Evolutionary conservation across 2,329 filamentous ascomycete species (phyloP), one percentile per base, ranked within the genome.

Genomic region (Coniochaeta ligniaria): DNA sequence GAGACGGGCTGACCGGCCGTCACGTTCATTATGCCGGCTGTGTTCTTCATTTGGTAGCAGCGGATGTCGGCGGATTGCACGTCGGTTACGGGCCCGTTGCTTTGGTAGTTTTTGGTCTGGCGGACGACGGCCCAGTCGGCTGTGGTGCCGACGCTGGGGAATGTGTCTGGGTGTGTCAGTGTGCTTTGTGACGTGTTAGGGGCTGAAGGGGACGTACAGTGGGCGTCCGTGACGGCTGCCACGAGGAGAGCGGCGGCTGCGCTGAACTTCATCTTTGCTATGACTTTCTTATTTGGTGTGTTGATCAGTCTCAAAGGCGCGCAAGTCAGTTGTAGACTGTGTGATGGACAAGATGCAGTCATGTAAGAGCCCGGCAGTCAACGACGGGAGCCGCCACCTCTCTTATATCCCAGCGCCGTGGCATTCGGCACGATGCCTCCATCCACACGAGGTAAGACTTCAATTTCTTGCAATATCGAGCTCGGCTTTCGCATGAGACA

Each of bases 51-150:
- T 66, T 82, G 76, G 68, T 80, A 82, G 73, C 80, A 83, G n/a
- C 78, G 78, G 71, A 82, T 79, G 61, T 77, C 74, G 1, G 74
- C 65, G 43, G 76, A 78, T 56, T 67, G 74, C 33, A 82, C 79
- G 62, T 79, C 63, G 16, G 17, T 71, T 66, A 58, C 73, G 65
- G 60, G 69, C 6, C 64, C 66, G 58, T 73, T 74, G 59, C 63
- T 64, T 60, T 74, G 72, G 65, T 70, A 73, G 65, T 73, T 73
- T 63, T 71, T 70, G 17, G 72, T 72, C 62, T 73, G 72, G 20
- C 72, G 67, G 56, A 74, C 66, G 12, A 68, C 62, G 4, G 59
- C 65, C 72, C 71, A 73, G 31, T 60, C 38, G 60, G 71, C 70
- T 9, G 60, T 35, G 52, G 62, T 61, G 57, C 60, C 63, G 31